Base-by-base conservation (phyloP, 352 stramenopile genomes). In the Blastocystis sp. region DNA sequence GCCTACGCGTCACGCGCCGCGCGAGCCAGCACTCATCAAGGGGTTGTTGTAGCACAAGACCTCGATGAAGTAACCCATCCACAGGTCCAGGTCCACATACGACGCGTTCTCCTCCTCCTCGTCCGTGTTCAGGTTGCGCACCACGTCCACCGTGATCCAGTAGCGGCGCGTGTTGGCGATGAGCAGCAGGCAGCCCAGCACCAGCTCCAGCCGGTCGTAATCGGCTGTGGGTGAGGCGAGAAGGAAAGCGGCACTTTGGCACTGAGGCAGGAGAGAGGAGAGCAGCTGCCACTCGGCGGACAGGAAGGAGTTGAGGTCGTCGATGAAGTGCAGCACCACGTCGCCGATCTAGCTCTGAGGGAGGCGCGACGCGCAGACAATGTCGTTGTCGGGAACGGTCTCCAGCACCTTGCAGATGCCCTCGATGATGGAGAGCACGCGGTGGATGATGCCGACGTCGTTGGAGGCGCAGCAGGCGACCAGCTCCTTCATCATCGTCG, bases 401-500 rank as follows among this genome's bases (percentile, higher is more conserved):
- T 84, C 74, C 21, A 84, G 45, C 53, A 67, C 56, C 5, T 64
- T 84, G 74, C 74, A 84, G 41, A 84, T 84, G 2, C 74, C 74
- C 17, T 84, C 74, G 21, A 84, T 84, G 48, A 84, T 59, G 21
- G 45, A 59, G 11, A 84, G 53, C 1, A 52, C 40, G 38, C 74
- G 48, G 53, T 69, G 10, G 45, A 84, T 56, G 14, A 84, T 10
- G 34, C 2, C 40, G 21, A 84, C 34, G 40, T 84, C 74, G 28
- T 84, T 66, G 2, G 34, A 56, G 9, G 43, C 17, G 45, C 74
- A 84, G 41, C 40, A 62, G 40, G 74, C 53, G 5, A 84, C 60
- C 17, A 84, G 53, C 23, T 84, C 74, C 56, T 84, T 23, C 74
- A 84, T 84, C 74, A 84, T 84, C 3, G 74, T 67, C n/a, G 74